phyloP scores from a whole-genome alignment of 2,329 filamentous ascomycete species.

The Paramyrothecium roridum region DNA sequence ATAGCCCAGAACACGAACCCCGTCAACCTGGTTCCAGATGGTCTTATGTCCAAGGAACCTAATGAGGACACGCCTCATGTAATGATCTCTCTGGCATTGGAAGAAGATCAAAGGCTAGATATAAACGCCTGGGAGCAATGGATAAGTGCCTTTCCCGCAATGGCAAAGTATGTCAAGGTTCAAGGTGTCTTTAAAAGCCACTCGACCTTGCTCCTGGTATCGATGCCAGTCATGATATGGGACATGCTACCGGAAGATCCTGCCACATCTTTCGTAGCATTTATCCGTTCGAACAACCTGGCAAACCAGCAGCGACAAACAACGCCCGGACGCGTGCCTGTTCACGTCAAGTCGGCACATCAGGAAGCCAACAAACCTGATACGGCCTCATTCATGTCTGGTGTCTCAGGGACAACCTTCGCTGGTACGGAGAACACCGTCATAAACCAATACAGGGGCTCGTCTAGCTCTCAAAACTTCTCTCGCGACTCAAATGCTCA shows the following conservation, averaged over 20 bases:
- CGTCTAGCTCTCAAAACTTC: constrained; percentile 15
- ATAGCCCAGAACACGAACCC: constrained; percentile 21
- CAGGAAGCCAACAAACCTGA: constrained; percentile 14
- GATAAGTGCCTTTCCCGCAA: constrained; percentile 51
- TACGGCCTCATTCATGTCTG: constrained; percentile 24
- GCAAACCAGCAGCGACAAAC: constrained; percentile 26
- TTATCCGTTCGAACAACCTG: constrained; percentile 57
- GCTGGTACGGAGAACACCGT: constrained; percentile 23
- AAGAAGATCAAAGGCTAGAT: constrained; percentile 54
- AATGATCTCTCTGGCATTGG: constrained; percentile 57
- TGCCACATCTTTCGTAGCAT: constrained; percentile 56
- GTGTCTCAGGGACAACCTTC: constrained; percentile 29
- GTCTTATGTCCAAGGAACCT: constrained; percentile 36
- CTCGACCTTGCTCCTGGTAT: constrained; percentile 55
- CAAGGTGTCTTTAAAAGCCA: constrained; percentile 61
- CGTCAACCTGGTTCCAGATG: constrained; percentile 14
- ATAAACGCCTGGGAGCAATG: constrained; percentile 59
- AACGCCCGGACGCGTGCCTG: constrained; percentile 15
- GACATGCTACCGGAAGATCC: constrained; percentile 55
- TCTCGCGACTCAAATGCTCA: constrained; percentile 9
- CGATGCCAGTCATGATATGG: constrained; percentile 58
- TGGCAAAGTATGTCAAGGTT: constrained; percentile 59
- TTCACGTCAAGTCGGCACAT: constrained; percentile 16
- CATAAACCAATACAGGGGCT: constrained; percentile 12
- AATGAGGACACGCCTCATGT: constrained; percentile 57